These are phyloP conservation scores for Chlorella sorokiniana DNA, from an alignment of 139 green algal species.

Conservation along the genomic window DNA sequence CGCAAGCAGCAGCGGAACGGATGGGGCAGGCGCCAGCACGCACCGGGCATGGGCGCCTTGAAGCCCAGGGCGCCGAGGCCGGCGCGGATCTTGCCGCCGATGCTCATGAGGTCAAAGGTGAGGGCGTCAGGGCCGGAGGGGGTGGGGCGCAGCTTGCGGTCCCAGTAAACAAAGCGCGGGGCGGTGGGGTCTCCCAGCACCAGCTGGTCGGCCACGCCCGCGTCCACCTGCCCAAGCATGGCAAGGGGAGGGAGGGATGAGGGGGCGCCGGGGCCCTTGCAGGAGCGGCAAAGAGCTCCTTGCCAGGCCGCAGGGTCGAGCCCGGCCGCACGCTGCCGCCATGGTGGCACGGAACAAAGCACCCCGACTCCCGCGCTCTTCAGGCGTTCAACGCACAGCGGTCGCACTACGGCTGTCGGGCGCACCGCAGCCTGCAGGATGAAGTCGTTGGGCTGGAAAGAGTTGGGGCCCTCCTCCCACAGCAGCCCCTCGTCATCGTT, in stretches of 20 bases:
- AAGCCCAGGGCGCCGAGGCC: slow-evolving; percentile 93
- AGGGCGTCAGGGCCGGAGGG: slow-evolving; percentile 85
- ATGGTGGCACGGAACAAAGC: too few relatives aligned
- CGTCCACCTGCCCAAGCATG: slow-evolving; percentile 70
- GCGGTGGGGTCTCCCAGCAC: slow-evolving; percentile 93
- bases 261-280: too few relatives aligned
- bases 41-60: slow-evolving; percentile 68
- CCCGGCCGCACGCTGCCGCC: too few relatives aligned
- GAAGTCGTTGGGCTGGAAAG: slow-evolving; percentile 94
- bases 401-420: background rate
- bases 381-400: too few relatives aligned
- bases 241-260: background rate
- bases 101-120: slow-evolving; percentile 92
- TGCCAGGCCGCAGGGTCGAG: too few relatives aligned
- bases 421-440: slow-evolving; percentile 91
- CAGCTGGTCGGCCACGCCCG: slow-evolving; percentile 83
- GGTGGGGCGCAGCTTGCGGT: slow-evolving; percentile 84
- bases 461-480: slow-evolving; percentile 99
- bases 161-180: slow-evolving; percentile 96
- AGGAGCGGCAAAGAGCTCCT: too few relatives aligned
- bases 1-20: too few relatives aligned
- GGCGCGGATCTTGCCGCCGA: slow-evolving; percentile 93
- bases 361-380: too few relatives aligned
- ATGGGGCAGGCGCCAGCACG: background rate
- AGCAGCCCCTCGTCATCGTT: slow-evolving; percentile 78